Conservation (phyloP, 176 grass and related monocot genomes). For the Rhipidocladum racemiflorum region DNA sequence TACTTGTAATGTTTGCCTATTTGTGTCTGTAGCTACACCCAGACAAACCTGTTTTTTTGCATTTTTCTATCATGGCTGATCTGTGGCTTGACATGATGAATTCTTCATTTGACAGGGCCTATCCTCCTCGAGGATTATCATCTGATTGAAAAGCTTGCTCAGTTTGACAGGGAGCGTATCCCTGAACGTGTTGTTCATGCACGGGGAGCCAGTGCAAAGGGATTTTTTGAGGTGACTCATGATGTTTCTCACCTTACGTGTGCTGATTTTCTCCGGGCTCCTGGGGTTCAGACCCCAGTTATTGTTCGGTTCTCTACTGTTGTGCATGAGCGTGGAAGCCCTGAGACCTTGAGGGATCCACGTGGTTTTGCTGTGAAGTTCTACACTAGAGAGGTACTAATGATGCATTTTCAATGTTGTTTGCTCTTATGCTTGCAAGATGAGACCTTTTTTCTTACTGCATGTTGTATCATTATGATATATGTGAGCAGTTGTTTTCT, state of each 20-base stretch:
- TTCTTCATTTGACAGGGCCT: slow-evolving; percentile 44
- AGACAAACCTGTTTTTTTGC: not conserved
- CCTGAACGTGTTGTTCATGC: slow-evolving; percentile 89
- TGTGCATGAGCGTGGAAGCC: slow-evolving; percentile 85
- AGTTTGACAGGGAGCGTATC: slow-evolving; percentile 83
- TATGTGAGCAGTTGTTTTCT: not conserved
- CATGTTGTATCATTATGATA: not conserved
- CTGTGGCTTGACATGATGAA: not conserved
- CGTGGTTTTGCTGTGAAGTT: slow-evolving; percentile 90
- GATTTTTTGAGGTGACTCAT: slow-evolving; percentile 88
- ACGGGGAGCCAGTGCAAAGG: slow-evolving; percentile 78
- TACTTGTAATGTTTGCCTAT: not conserved
- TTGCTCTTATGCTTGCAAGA: not conserved
- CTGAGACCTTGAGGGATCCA: slow-evolving; percentile 81
- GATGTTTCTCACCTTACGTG: slow-evolving; percentile 76
- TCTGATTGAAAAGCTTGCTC: slow-evolving; percentile 86
- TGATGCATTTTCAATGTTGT: not conserved
- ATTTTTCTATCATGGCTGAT: not conserved
- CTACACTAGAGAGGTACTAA: slow-evolving; percentile 87
- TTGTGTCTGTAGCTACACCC: not conserved
- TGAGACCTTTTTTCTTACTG: not conserved
- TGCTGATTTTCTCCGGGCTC: slow-evolving; percentile 84
- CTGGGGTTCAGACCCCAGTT: slow-evolving; percentile 68
- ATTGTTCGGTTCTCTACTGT: slow-evolving; percentile 86
- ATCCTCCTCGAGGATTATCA: slow-evolving; percentile 87